Conservation (phyloP, 2,329 filamentous ascomycete genomes). For the Aspergillus sp. region DNA sequence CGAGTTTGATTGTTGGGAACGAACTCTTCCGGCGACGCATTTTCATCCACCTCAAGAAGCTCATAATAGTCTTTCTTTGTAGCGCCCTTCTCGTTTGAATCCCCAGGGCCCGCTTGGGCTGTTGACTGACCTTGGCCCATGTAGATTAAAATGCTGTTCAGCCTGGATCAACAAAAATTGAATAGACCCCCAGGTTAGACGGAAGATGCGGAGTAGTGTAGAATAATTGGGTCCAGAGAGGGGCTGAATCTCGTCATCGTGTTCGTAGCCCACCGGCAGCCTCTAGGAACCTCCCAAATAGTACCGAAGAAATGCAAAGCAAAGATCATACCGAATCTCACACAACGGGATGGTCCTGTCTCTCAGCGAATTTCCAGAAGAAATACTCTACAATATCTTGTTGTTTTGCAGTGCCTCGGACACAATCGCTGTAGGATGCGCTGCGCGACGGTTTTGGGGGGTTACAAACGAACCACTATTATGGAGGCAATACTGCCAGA, state of each 20-base stretch:
- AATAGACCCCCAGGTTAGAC: background rate
- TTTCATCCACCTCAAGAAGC: slow-evolving; percentile 69
- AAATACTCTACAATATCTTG: slow-evolving; percentile 80
- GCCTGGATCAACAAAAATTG: background rate
- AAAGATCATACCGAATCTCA: background rate
- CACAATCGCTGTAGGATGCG: slow-evolving; percentile 54
- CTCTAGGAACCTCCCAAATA: background rate
- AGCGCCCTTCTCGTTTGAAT: slow-evolving; percentile 17
- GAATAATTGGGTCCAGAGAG: background rate
- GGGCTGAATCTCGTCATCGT: background rate
- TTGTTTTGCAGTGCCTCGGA: slow-evolving; percentile 56
- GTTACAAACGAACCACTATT: slow-evolving; percentile 71
- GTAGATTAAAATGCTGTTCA: background rate
- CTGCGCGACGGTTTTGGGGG: slow-evolving; percentile 64
- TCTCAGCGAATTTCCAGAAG: slow-evolving; percentile 65
- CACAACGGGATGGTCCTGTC: slow-evolving; percentile 32
- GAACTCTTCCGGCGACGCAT: slow-evolving; percentile 79
- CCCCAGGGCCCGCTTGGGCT: slow-evolving; percentile 20
- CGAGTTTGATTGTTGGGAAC: slow-evolving; percentile 24
- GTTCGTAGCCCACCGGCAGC: background rate
- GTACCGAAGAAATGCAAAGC: background rate
- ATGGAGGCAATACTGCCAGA: slow-evolving; percentile 75
- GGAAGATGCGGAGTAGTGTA: background rate
- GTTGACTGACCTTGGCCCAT: slow-evolving; percentile 50
- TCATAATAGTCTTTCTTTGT: slow-evolving; percentile 63